Percentiles rank a stretch among this genome's conserved stretches.
Evolutionary conservation across 2,329 filamentous ascomycete species (phyloP).

Genomic region (Cladophialophora bantiana): DNA sequence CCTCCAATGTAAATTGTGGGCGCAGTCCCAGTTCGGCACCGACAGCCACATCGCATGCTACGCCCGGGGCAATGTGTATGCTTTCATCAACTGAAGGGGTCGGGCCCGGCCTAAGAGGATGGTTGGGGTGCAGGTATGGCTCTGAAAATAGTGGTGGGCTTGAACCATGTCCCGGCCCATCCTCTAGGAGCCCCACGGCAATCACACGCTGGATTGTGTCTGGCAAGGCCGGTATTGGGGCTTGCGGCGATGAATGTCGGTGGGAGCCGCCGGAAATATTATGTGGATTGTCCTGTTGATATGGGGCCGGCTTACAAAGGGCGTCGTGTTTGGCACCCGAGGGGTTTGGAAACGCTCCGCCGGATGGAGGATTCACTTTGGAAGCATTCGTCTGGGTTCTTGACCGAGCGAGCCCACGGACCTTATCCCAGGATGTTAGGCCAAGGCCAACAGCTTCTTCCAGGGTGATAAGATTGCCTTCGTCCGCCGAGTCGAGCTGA

Average conservation of each 20-base stretch:
- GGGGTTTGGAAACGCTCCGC: neutral
- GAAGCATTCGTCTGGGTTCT: neutral
- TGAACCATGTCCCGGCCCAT: neutral
- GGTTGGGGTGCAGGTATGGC: neutral
- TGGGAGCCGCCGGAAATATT: neutral
- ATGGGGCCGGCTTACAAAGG: neutral
- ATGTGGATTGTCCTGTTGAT: neutral
- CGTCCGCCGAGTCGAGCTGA: neutral
- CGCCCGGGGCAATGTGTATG: neutral
- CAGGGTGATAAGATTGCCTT: neutral
- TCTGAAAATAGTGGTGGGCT: neutral
- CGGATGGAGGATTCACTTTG: neutral
- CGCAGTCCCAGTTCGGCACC: neutral
- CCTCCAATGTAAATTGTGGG: slow-evolving; percentile 23
- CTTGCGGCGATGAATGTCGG: neutral
- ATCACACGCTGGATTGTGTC: neutral
- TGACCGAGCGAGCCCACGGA: neutral
- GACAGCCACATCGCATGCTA: neutral
- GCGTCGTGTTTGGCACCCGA: neutral
- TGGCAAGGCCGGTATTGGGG: neutral
- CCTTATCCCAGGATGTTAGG: slow-evolving; percentile 8
- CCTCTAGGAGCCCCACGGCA: neutral
- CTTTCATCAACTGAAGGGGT: neutral
- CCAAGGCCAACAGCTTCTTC: slow-evolving; percentile 8
- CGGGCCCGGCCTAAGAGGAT: neutral